These are phyloP conservation scores for Chenopodium berlandieri DNA, from an alignment of 148 eudicot species.

Conservation along the genomic window DNA sequence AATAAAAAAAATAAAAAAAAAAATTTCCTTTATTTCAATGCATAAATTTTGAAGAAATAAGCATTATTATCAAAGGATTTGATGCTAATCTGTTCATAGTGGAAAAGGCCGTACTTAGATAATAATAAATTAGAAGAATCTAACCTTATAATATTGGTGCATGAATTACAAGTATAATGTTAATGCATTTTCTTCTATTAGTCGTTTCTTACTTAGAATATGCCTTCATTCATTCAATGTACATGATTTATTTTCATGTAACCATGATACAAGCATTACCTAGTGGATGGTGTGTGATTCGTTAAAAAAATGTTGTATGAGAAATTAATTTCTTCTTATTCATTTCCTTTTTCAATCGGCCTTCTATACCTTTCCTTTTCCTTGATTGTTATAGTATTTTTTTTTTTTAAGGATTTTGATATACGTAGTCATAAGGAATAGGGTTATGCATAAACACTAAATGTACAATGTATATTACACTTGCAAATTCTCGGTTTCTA, in stretches of 20 bases:
- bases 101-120: background rate
- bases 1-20: no score
- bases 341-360: no score
- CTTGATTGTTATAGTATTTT: no score
- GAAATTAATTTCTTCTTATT: no score
- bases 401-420: no score
- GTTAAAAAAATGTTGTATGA: no score
- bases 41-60: background rate
- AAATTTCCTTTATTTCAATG: background rate
- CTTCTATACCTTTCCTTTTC: no score
- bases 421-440: no score
- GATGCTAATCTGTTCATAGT: conserved; percentile 17
- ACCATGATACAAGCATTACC: background rate
- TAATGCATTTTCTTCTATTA: conserved; percentile 1
- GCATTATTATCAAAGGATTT: background rate
- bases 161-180: background rate
- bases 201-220: conserved; percentile 9
- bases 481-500: no score
- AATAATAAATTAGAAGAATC: background rate
- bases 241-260: background rate
- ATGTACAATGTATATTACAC: no score
- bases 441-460: no score
- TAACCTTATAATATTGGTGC: background rate
- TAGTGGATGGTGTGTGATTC: no score
- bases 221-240: background rate